Conservation (phyloP, 129 eudicot species). For the Oenanthe sinensis region DNA sequence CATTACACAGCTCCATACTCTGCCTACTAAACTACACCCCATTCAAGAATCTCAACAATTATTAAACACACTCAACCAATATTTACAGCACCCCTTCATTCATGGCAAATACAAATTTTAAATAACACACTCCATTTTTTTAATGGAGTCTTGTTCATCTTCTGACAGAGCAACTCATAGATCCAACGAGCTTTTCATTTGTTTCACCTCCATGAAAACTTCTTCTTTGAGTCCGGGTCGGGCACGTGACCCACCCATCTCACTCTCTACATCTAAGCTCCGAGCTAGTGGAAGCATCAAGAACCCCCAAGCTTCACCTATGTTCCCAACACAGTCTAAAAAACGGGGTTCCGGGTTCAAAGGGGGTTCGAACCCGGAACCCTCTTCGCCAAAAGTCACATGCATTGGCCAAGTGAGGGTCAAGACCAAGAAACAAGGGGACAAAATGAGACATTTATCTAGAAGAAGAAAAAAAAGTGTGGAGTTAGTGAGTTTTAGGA, state of each 20-base stretch:
- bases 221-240: conserved; percentile 48
- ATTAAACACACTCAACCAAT: neutral
- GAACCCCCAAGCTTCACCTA: conserved; percentile 66
- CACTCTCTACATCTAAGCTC: conserved; percentile 25
- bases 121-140: no score
- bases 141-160: conserved; percentile 1
- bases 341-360: conserved; percentile 11
- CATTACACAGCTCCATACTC: neutral
- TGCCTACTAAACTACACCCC: neutral
- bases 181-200: conserved; percentile 55
- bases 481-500: conserved; percentile 44
- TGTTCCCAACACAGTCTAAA: conserved; percentile 41
- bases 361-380: conserved; percentile 8
- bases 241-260: neutral
- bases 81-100: neutral
- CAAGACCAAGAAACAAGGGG: conserved; percentile 14
- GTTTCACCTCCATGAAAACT: conserved; percentile 43
- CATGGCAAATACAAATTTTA: neutral
- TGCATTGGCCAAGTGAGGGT: conserved; percentile 21
- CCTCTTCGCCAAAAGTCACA: conserved; percentile 19
- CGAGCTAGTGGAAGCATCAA: conserved; percentile 58
- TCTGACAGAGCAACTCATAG: conserved; percentile 14
- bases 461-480: conserved; percentile 20
- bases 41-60: neutral
- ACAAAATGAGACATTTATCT: conserved; percentile 8